Conservation (phyloP, 1,284 basidiomycete genomes). For the Puccinia triticina region DNA sequence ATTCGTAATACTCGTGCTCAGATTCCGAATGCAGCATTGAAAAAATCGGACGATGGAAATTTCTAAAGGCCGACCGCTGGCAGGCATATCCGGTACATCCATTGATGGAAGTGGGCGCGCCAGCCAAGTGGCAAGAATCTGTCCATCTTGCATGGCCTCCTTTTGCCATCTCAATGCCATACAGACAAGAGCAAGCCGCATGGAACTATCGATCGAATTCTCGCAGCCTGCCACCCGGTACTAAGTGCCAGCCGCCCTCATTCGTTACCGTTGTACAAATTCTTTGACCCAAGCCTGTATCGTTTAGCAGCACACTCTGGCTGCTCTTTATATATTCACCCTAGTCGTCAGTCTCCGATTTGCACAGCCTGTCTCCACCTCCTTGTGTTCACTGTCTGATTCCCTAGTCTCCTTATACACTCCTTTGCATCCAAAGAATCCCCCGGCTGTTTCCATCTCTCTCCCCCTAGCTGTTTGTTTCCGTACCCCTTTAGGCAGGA, state of each 20-base stretch:
- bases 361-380: not conserved
- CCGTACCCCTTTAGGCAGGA: not conserved
- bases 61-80: not conserved
- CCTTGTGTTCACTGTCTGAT: not conserved
- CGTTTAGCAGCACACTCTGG: not conserved
- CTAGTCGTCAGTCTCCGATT: not conserved
- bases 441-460: not conserved
- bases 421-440: not conserved
- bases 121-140: not conserved
- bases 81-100: not conserved
- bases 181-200: not conserved
- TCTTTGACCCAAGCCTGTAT: too few relatives aligned
- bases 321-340: not conserved
- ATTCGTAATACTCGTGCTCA: too few relatives aligned
- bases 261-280: not conserved
- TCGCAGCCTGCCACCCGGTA: conserved; percentile 1
- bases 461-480: not conserved
- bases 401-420: not conserved
- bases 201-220: not conserved
- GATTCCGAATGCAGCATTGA: not conserved
- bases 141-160: not conserved
- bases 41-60: not conserved
- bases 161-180: not conserved
- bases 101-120: not conserved
- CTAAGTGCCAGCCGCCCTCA: not conserved